A percentile compares a stretch with the other conserved stretches of the same genome.
Evolutionary conservation across 2,329 filamentous ascomycete genomes (phyloP).

Genomic region (Diaporthe sp.): DNA sequence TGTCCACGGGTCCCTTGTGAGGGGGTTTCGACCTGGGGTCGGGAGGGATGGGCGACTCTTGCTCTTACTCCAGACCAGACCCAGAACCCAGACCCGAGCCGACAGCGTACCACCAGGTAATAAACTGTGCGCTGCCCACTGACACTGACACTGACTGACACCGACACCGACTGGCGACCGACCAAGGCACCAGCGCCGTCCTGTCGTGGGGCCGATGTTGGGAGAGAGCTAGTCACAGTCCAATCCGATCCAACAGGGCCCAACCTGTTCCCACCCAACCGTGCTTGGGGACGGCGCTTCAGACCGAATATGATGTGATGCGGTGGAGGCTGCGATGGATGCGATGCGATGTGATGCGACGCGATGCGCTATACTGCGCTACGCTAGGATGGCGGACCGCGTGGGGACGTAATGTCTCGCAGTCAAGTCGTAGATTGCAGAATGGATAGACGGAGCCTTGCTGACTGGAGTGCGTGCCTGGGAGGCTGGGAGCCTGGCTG

Average conservation of each 20-base stretch:
- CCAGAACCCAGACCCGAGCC: conserved; percentile 27
- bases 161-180: conserved; percentile 24
- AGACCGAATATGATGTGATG: conserved; percentile 21
- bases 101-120: conserved; percentile 4
- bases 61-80: conserved; percentile 27
- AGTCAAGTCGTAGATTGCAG: conserved; percentile 11
- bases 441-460: neutral
- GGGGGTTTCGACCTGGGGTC: conserved; percentile 34
- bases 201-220: conserved; percentile 21
- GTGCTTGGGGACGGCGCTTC: conserved; percentile 19
- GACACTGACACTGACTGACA: conserved; percentile 14
- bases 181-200: conserved; percentile 29
- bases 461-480: neutral
- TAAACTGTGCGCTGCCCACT: conserved; percentile 14
- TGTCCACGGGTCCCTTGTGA: conserved; percentile 30
- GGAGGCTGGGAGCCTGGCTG: neutral
- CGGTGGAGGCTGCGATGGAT: neutral
- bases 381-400: neutral
- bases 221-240: conserved; percentile 25
- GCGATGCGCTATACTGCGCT: conserved; percentile 21
- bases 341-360: conserved; percentile 11
- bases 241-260: conserved; percentile 18
- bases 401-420: neutral
- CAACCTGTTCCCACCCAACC: conserved; percentile 14
- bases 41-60: conserved; percentile 18